Evolutionary conservation across 768 basidiomycete genomes (phyloP).

Genomic region (Mycena epipterygia): DNA sequence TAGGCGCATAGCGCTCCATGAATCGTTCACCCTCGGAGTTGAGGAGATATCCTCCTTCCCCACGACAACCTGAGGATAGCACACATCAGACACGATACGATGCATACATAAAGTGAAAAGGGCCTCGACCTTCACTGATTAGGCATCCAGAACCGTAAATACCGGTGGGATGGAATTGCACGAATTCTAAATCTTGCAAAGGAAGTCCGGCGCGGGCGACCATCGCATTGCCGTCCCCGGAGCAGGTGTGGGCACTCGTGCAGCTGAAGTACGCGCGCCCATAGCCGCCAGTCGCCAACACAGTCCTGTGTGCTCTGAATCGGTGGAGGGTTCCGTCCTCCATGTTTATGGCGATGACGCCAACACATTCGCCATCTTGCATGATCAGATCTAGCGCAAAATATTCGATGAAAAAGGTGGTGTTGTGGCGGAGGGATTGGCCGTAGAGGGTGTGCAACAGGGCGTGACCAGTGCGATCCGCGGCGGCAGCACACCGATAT

Average conservation of each 20-base stretch:
- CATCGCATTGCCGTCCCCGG: constrained; percentile 99
- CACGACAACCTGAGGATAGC: constrained; percentile 83
- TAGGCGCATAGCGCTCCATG: constrained; percentile 99
- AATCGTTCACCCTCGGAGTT: constrained; percentile 99
- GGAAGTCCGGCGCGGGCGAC: constrained; percentile 96
- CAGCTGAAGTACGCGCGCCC: constrained; percentile 99
- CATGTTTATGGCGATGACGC: constrained; percentile 99
- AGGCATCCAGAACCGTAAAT: constrained; percentile 99
- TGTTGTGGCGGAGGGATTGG: constrained; percentile 98
- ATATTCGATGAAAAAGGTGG: constrained; percentile 99
- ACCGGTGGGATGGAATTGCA: constrained; percentile 99
- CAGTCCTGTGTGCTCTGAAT: constrained; percentile 98
- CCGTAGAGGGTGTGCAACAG: constrained; percentile 99
- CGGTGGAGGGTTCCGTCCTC: constrained; percentile 99
- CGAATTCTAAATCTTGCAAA: constrained; percentile 97
- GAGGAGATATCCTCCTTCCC: constrained; percentile 98
- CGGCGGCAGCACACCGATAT: constrained; percentile 98
- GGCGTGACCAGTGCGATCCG: constrained; percentile 98
- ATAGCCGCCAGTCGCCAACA: constrained; percentile 97
- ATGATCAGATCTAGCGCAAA: constrained; percentile 99
- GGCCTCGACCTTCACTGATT: constrained; percentile 90
- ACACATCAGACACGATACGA: neutral
- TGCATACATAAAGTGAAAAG: neutral
- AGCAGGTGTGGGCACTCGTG: constrained; percentile 98
- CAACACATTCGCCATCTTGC: constrained; percentile 98